These are phyloP conservation scores for Rhodotorula sp. DNA, from an alignment of 1,284 basidiomycete genomes.

Conservation along the genomic window DNA sequence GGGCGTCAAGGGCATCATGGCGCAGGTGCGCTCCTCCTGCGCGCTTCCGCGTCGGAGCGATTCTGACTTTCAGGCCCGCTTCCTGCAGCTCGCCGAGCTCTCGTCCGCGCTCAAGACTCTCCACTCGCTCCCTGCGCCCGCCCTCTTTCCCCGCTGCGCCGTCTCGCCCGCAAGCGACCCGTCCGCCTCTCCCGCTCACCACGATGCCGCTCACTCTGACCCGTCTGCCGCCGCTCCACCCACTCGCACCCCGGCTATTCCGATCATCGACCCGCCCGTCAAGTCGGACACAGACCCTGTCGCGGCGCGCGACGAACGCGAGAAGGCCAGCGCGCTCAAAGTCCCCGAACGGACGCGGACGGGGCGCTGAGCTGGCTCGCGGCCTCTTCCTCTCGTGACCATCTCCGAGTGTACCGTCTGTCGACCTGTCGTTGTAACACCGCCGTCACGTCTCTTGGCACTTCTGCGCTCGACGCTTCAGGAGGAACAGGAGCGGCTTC, in stretches of 20 bases:
- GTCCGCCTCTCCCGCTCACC: too few species aligned
- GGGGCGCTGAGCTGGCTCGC: background rate
- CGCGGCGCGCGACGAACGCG: background rate
- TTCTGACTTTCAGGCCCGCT: background rate
- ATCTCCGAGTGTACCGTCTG: too few species aligned
- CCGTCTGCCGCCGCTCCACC: background rate
- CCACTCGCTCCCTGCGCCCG: slow-evolving; percentile 12
- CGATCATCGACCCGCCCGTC: background rate
- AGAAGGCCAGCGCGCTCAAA: too few species aligned
- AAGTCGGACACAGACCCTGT: slow-evolving; percentile 1
- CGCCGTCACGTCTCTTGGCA: too few species aligned
- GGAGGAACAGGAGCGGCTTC: too few species aligned
- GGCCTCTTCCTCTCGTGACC: too few species aligned
- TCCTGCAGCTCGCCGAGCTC: background rate
- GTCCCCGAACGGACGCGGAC: background rate
- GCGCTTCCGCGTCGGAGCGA: background rate
- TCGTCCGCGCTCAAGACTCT: slow-evolving; percentile 11
- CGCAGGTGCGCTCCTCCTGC: background rate
- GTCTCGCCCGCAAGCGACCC: background rate
- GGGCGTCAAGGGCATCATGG: slow-evolving; percentile 15
- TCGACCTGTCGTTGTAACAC: too few species aligned
- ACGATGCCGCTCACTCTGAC: background rate
- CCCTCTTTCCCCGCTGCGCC: slow-evolving; percentile 8
- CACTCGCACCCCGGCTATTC: background rate
- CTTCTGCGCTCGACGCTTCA: too few species aligned